Base-by-base conservation (phyloP, 2,329 filamentous ascomycete species). In the Nectriaceae sp. region DNA sequence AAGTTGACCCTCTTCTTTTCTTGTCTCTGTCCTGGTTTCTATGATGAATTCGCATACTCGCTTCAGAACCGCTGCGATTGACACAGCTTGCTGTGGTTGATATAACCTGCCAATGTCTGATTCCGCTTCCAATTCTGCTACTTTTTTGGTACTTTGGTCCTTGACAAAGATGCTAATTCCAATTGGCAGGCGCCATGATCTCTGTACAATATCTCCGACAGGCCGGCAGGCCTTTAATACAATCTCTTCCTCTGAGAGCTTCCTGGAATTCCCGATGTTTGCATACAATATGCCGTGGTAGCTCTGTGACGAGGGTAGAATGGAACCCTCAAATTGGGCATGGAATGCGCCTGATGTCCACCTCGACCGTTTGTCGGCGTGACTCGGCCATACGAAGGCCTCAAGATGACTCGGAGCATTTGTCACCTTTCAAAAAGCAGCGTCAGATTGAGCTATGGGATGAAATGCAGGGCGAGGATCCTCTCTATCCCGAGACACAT, bases 31-130 rank as follows among this genome's bases (percentile, higher is more conserved):
- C 35, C 11, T 21, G 40, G 20, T 41, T 46, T 60, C 50, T 50
- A 69, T 75, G 73, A 75, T 75, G 71, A 74, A 60, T 45, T 65
- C 60, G 69, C 69, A 70, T 66, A 59, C 51, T 71, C 69, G 70
- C 70, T 72, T 74, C 70, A 75, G 73, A 75, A 75, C 73, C 73
- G 73, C 73, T 75, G 73, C 73, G 73, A 72, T 73, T 74, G 71
- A 75, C 69, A 66, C 70, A 66, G 70, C 66, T 68, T 66, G 66
- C 69, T 70, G 71, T 69, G 70, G 37, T 55, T 74, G 73, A 75
- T 71, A 68, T 47, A 73, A 64, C 59, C 63, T 68, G 70, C 72
- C 64, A 65, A 63, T 61, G 29, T 60, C 71, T 74, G 71, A 74
- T 50, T 44, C 21, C 44, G 44, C 33, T 41, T 38, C 49, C 39